Percentiles rank a stretch among this genome's conserved stretches.
Conservation (phyloP, 2,329 filamentous ascomycete genomes). For the Polytolypa hystricis region DNA sequence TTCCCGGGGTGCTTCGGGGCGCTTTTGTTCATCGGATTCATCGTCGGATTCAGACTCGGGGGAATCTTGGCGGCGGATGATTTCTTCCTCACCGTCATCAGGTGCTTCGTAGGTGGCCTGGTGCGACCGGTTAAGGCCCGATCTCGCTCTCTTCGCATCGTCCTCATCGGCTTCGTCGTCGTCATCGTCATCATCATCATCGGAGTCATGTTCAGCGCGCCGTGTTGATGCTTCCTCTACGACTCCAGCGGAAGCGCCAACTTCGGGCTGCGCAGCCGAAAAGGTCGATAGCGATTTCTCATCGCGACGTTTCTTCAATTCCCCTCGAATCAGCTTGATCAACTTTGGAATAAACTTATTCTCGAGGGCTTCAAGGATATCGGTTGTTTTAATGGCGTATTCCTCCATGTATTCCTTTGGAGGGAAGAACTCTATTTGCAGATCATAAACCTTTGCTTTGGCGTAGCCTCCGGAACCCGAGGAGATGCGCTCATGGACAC, state of each 20-base stretch:
- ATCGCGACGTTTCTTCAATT: slow-evolving; percentile 66
- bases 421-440: slow-evolving; percentile 75
- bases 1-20: slow-evolving; percentile 17
- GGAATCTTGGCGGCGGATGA: slow-evolving; percentile 53
- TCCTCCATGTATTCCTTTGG: slow-evolving; percentile 70
- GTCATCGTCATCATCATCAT: slow-evolving; percentile 52
- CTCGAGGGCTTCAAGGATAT: slow-evolving; percentile 73
- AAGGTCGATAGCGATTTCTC: slow-evolving; percentile 45
- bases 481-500: slow-evolving; percentile 68
- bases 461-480: slow-evolving; percentile 55
- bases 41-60: slow-evolving; percentile 44
- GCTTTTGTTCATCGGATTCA: slow-evolving; percentile 36
- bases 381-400: slow-evolving; percentile 68
- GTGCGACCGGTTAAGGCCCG: slow-evolving; percentile 58
- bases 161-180: slow-evolving; percentile 71
- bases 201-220: slow-evolving; percentile 37
- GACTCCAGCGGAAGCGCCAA: slow-evolving; percentile 53
- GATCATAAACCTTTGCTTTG: slow-evolving; percentile 73
- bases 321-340: slow-evolving; percentile 57
- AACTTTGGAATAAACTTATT: slow-evolving; percentile 64
- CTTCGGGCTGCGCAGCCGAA: slow-evolving; percentile 62
- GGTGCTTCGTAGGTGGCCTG: slow-evolving; percentile 84
- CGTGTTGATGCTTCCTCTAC: slow-evolving; percentile 41
- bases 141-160: slow-evolving; percentile 53
- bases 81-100: slow-evolving; percentile 81